Conservation (phyloP, 352 stramenopile genomes). For the Phytophthora megakarya region DNA sequence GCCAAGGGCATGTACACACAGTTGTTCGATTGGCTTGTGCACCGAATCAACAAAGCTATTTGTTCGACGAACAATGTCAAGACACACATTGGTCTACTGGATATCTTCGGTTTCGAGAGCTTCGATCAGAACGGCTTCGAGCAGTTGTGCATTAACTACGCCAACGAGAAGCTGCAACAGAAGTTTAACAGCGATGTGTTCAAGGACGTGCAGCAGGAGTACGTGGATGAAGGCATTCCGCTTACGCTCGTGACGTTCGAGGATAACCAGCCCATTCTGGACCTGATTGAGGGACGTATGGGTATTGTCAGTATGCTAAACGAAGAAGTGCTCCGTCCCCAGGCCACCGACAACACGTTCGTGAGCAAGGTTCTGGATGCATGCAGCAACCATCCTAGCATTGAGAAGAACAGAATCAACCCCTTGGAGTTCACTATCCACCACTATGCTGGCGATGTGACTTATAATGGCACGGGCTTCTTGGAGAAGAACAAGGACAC, state of each 20-base stretch:
- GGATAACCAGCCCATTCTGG: conserved; percentile 92
- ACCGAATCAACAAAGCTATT: conserved; percentile 81
- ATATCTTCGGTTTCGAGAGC: conserved; percentile 97
- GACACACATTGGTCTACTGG: conserved; percentile 91
- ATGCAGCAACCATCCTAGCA: conserved; percentile 77
- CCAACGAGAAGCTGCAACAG: conserved; percentile 91
- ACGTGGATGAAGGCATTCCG: conserved; percentile 92
- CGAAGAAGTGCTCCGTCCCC: conserved; percentile 93
- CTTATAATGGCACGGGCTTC: conserved; percentile 78
- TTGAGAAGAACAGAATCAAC: conserved; percentile 88
- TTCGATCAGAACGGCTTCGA: conserved; percentile 91
- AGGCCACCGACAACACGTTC: conserved; percentile 83
- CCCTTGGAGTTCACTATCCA: conserved; percentile 80
- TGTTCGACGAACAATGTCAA: conserved; percentile 76
- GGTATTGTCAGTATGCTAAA: conserved; percentile 94
- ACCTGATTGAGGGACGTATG: conserved; percentile 88
- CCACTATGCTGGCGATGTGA: conserved; percentile 85
- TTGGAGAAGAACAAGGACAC: conserved; percentile 89
- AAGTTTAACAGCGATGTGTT: conserved; percentile 94
- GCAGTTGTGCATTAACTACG: conserved; percentile 93
- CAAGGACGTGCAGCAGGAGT: conserved; percentile 95
- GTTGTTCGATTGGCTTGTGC: conserved; percentile 97
- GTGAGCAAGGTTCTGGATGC: conserved; percentile 83
- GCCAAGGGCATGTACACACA: conserved; percentile 97
- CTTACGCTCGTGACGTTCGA: conserved; percentile 87